phyloP scores from a whole-genome alignment of 1,284 basidiomycete species.

The Austropuccinia psidii region DNA sequence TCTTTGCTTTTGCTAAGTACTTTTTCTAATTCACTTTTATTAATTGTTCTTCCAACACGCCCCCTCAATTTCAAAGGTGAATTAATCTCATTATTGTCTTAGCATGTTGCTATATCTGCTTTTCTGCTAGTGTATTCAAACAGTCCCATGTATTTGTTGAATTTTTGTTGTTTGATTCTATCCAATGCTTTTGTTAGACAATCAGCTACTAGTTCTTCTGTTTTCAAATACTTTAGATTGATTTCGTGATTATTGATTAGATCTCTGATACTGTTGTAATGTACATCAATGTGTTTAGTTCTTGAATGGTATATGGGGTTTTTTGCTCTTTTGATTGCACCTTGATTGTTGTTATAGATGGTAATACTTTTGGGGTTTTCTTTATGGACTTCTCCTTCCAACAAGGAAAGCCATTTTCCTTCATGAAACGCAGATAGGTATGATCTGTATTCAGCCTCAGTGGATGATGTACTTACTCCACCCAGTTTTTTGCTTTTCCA shows the following conservation, averaged over 20 bases:
- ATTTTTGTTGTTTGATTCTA: conserved; percentile 25
- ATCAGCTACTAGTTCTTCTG: conserved; percentile 19
- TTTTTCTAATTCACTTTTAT: not conserved
- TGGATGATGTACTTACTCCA: conserved; percentile 15
- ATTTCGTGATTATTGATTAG: conserved; percentile 14
- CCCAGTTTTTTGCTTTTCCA: conserved; percentile 19
- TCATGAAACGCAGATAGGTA: conserved; percentile 9
- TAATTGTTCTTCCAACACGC: no score
- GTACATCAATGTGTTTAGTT: not conserved
- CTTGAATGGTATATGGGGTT: conserved; percentile 15
- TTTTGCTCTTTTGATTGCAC: not conserved
- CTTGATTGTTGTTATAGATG: not conserved
- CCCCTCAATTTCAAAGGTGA: no score
- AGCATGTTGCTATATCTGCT: no score
- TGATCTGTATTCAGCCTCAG: conserved; percentile 15
- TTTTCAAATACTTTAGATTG: not conserved
- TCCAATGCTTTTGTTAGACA: conserved; percentile 27
- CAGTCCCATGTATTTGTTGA: no score
- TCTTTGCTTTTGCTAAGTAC: no score
- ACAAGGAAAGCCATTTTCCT: conserved; percentile 22
- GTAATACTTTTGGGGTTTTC: not conserved
- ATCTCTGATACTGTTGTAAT: conserved; percentile 12
- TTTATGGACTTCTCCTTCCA: not conserved
- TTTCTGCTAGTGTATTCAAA: no score
- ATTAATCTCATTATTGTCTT: no score